Conservation (phyloP, 495 filamentous ascomycete species). For the Penicillium egyptiacum region DNA sequence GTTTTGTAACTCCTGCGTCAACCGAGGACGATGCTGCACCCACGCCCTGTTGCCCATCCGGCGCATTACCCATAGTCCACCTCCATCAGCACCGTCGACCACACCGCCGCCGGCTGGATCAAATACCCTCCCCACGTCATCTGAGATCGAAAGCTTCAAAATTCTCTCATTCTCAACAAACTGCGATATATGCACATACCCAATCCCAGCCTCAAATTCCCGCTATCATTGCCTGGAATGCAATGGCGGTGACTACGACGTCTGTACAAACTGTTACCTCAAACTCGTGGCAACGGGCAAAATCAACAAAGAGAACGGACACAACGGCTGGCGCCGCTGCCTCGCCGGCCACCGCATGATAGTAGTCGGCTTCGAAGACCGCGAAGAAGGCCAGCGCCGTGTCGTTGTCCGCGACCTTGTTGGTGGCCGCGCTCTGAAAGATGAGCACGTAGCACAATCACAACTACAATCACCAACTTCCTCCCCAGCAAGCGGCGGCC, state of each 20-base stretch:
- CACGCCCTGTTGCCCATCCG: conserved; percentile 72
- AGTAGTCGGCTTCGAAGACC: conserved; percentile 69
- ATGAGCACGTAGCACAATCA: conserved; percentile 43
- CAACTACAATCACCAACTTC: conserved; percentile 9
- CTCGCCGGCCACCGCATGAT: conserved; percentile 79
- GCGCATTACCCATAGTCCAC: conserved; percentile 32
- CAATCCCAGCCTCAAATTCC: conserved; percentile 64
- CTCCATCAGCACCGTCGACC: conserved; percentile 22
- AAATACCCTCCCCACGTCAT: conserved; percentile 28
- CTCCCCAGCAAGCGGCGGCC: conserved; percentile 16
- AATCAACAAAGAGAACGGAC: conserved; percentile 71
- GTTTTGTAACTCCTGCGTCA: conserved; percentile 81
- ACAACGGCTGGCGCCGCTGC: conserved; percentile 78
- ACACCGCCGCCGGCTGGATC: conserved; percentile 20
- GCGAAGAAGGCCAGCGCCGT: conserved; percentile 55
- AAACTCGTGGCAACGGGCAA: conserved; percentile 57
- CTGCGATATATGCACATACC: conserved; percentile 71
- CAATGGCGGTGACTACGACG: conserved; percentile 75
- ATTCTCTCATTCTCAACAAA: conserved; percentile 65
- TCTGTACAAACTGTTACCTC: conserved; percentile 75
- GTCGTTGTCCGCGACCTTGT: conserved; percentile 65
- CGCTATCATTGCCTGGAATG: conserved; percentile 76
- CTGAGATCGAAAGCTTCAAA: conserved; percentile 45
- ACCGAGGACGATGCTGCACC: conserved; percentile 70
- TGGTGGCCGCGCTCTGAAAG: conserved; percentile 63